Evolutionary conservation across 2,329 filamentous ascomycete species (phyloP), one percentile per base, ranked within the genome.

Genomic region (Talaromyces sp.): DNA sequence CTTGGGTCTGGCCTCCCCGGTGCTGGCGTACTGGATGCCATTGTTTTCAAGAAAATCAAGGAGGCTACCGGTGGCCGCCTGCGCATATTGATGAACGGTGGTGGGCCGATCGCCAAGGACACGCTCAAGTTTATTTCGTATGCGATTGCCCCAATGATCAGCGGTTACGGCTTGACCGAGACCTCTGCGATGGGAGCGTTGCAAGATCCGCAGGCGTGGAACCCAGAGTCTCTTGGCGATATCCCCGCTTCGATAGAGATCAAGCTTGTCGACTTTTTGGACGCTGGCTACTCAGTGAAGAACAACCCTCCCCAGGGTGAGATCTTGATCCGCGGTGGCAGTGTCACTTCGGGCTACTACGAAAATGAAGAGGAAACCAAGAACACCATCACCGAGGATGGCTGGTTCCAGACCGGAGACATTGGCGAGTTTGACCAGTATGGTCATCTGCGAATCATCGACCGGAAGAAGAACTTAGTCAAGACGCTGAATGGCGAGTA

Each of bases 351-450:
- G 36, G 88, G 87, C 42, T 98, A 98, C 78, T 93, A 88, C 72
- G 83, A 96, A 64, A 91, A 97, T 73, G 88, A 90, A 17, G 86
- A 93, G 68, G 93, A 97, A 79, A 96, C 92, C 7, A 83, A 82
- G 70, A 89, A 89, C 72, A 83, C 89, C 5, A 84, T 93, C 65
- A 92, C 90, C 0, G 75, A 86, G 3, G 95, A 96, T 70, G 92
- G 92, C 56, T 98, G 95, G 95, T 98, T 98, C 85, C 93, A 90
- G 84, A 96, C 92, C 17, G 93, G 93, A 64, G 93, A 98, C 71
- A 95, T 98, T 74, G 93, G 93, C 70, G 91, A 97, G 74, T 95
- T 93, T 70, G 88, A 93, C 75, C 73, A 80, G 52, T 83, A 88
- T 64, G 93, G 93, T 51, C 90, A 96, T 74, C 78, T 98, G 66